phyloP scores from a whole-genome alignment of 202 grass and related monocot species.

The Sporobolus alterniflorus region DNA sequence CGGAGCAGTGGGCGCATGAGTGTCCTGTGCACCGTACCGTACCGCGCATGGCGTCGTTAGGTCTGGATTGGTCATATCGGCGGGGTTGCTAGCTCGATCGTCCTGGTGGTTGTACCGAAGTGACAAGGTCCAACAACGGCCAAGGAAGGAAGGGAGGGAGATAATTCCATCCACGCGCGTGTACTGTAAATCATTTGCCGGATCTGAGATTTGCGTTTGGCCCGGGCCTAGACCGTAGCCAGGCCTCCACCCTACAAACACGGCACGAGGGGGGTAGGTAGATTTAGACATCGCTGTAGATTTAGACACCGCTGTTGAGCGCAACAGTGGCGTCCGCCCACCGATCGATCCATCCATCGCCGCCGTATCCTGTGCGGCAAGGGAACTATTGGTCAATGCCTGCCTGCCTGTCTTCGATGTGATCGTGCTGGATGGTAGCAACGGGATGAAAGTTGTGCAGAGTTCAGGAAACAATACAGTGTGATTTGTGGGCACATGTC shows the following conservation, averaged over 20 bases:
- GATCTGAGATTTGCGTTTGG: no score
- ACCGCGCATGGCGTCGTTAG: no score
- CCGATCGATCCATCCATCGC: background rate
- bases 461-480: background rate
- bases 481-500: no score
- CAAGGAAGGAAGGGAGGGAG: no score
- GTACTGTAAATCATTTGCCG: no score
- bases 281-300: constrained; percentile 49
- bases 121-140: background rate
- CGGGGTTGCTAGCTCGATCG: no score
- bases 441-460: no score
- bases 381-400: no score
- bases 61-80: constrained; percentile 8
- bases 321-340: background rate
- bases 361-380: background rate
- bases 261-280: constrained; percentile 41
- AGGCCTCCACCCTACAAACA: constrained; percentile 27
- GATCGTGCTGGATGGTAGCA: no score
- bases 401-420: no score
- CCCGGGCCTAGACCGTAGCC: no score
- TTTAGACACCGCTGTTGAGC: constrained; percentile 31
- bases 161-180: no score
- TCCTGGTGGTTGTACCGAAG: constrained; percentile 3
- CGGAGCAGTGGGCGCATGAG: constrained; percentile 4
- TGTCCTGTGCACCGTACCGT: background rate